A percentile compares a stretch with the other conserved stretches of the same genome.
Evolutionary conservation across 2,329 filamentous ascomycete species (phyloP).

Genomic region (Exophiala sp.): DNA sequence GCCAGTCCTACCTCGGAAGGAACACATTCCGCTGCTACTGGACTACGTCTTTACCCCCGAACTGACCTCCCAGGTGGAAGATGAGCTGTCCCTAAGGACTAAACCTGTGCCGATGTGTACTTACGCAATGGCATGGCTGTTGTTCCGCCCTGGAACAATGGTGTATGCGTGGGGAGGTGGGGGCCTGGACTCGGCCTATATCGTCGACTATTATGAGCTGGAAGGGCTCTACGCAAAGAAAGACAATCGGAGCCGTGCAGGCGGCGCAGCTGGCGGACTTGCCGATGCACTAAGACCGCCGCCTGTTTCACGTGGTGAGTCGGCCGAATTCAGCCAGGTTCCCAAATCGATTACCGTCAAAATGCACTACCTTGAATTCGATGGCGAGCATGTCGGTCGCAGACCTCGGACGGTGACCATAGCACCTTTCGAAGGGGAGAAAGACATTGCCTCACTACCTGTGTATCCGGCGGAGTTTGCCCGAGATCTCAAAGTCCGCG

Average conservation of each 20-base stretch:
- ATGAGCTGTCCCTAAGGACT: neutral
- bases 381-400: constrained; percentile 3
- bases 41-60: constrained; percentile 7
- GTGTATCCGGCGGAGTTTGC: constrained; percentile 5
- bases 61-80: neutral
- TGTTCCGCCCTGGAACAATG: constrained; percentile 11
- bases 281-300: neutral
- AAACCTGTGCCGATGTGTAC: constrained; percentile 1
- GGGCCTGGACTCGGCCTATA: neutral
- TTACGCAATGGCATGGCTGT: constrained; percentile 8
- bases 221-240: neutral
- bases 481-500: neutral
- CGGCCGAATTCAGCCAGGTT: neutral
- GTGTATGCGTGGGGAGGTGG: constrained; percentile 3
- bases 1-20: neutral
- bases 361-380: constrained; percentile 5
- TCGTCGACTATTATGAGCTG: constrained; percentile 11
- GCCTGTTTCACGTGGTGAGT: neutral
- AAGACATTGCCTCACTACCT: constrained; percentile 1
- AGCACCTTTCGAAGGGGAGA: constrained; percentile 7
- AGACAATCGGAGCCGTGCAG: neutral
- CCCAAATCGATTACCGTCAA: neutral
- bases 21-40: constrained; percentile 8
- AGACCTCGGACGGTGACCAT: neutral
- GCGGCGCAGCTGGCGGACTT: neutral